Evolutionary conservation across 345 rosid species (phyloP).

Genomic region (Salix purpurea): DNA sequence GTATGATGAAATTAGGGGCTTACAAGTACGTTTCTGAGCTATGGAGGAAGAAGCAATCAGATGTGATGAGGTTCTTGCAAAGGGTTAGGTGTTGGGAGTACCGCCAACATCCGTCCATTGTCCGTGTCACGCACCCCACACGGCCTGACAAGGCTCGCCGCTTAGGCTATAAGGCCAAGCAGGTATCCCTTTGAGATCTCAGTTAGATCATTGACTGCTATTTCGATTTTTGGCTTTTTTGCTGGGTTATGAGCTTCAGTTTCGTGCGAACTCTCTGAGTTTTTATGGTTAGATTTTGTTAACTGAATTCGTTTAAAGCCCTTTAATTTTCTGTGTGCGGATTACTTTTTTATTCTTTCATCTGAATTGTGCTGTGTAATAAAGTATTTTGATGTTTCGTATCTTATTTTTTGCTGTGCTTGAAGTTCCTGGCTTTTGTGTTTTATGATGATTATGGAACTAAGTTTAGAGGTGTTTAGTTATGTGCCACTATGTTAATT

Average conservation of each 20-base stretch:
- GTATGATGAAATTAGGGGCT: conserved; percentile 49
- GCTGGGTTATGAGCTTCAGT: background rate
- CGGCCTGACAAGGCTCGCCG: conserved; percentile 99
- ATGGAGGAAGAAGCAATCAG: conserved; percentile 99
- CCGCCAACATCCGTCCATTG: conserved; percentile 91
- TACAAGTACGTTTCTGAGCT: conserved; percentile 95
- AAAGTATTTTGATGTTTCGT: background rate
- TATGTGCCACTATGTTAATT: background rate
- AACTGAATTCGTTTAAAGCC: background rate
- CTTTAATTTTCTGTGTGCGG: background rate
- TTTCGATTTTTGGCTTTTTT: background rate
- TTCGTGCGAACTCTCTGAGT: background rate
- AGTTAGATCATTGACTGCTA: background rate
- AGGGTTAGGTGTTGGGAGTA: conserved; percentile 99
- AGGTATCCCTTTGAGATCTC: conserved; percentile 34
- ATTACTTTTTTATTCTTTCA: too few species aligned
- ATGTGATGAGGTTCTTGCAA: conserved; percentile 95
- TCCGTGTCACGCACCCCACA: conserved; percentile 78
- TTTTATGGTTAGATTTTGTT: background rate
- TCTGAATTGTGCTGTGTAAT: background rate
- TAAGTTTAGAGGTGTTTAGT: background rate
- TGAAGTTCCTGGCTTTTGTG: background rate
- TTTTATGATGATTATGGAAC: background rate
- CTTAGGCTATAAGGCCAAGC: conserved; percentile 97
- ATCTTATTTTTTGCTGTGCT: background rate